phyloP scores from a whole-genome alignment of 2,329 filamentous ascomycete genomes.

The Coniochaeta prunicola region DNA sequence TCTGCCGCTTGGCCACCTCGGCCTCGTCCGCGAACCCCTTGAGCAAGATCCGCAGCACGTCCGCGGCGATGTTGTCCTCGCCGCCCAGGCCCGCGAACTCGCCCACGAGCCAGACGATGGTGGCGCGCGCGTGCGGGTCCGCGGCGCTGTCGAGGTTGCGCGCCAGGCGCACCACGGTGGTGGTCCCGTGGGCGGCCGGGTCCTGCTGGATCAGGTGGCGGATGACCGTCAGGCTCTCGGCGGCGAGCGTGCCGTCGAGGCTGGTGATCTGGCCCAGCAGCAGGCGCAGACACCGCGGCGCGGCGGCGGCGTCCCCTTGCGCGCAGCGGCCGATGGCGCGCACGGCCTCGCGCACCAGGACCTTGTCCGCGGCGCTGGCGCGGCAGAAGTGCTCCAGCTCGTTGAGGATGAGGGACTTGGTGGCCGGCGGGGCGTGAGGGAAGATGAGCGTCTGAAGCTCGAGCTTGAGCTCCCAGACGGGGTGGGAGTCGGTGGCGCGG shows the following conservation, averaged over 20 bases:
- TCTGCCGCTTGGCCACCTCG: conserved; percentile 83
- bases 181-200: conserved; percentile 64
- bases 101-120: conserved; percentile 94
- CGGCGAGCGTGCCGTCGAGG: conserved; percentile 78
- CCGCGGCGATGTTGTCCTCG: conserved; percentile 84
- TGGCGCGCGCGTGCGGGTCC: conserved; percentile 82
- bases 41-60: conserved; percentile 81
- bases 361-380: conserved; percentile 56
- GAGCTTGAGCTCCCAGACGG: conserved; percentile 86
- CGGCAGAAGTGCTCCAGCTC: conserved; percentile 92
- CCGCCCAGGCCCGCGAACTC: conserved; percentile 72
- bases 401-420: conserved; percentile 81
- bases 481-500: conserved; percentile 66
- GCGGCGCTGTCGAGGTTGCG: conserved; percentile 86
- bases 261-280: conserved; percentile 84
- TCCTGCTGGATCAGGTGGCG: conserved; percentile 92
- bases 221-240: conserved; percentile 90
- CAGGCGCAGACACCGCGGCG: conserved; percentile 72
- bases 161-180: conserved; percentile 81
- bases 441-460: conserved; percentile 90
- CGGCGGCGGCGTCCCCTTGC: conserved; percentile 64
- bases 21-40: conserved; percentile 80
- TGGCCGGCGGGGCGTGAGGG: conserved; percentile 65
- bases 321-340: conserved; percentile 91
- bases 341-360: conserved; percentile 81